These are phyloP conservation scores for Calonectria pauciramosa DNA, from an alignment of 2,329 filamentous ascomycete genomes.

Conservation along the genomic window DNA sequence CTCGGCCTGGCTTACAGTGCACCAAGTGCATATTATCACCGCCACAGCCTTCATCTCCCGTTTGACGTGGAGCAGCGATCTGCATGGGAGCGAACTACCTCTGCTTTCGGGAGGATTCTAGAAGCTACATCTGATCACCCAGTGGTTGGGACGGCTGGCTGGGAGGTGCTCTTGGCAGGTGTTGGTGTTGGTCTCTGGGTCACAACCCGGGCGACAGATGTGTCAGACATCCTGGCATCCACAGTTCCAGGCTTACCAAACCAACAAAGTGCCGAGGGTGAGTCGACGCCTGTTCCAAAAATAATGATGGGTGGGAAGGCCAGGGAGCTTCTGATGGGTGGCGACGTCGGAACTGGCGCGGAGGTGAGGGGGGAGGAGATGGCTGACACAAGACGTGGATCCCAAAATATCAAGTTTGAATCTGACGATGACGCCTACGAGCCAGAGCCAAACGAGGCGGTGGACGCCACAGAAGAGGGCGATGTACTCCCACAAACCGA, in stretches of 20 bases:
- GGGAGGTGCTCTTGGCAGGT: constrained; percentile 70
- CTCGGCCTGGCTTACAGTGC: constrained; percentile 61
- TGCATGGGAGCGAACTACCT: constrained; percentile 60
- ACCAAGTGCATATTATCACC: constrained; percentile 62
- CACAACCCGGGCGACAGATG: constrained; percentile 65
- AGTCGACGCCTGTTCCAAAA: not conserved
- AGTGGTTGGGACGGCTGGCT: constrained; percentile 67
- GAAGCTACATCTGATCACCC: constrained; percentile 69
- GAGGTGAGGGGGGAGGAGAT: not conserved
- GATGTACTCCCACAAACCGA: constrained; percentile 52
- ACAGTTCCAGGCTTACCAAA: constrained; percentile 46
- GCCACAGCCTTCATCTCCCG: constrained; percentile 61
- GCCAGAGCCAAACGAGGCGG: constrained; percentile 51
- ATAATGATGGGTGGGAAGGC: not conserved
- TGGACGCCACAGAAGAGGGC: constrained; percentile 51
- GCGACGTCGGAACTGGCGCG: not conserved
- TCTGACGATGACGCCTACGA: constrained; percentile 54
- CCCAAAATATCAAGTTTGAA: constrained; percentile 36
- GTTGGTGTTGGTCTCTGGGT: constrained; percentile 70
- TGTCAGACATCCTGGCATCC: constrained; percentile 61
- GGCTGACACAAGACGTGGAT: constrained; percentile 9
- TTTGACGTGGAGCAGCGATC: constrained; percentile 61
- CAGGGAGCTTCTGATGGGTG: constrained; percentile 5
- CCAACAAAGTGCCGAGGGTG: constrained; percentile 36
- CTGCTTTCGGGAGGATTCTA: constrained; percentile 60